Conservation (phyloP, 352 stramenopile genomes). For the Globisporangium paddicum region DNA sequence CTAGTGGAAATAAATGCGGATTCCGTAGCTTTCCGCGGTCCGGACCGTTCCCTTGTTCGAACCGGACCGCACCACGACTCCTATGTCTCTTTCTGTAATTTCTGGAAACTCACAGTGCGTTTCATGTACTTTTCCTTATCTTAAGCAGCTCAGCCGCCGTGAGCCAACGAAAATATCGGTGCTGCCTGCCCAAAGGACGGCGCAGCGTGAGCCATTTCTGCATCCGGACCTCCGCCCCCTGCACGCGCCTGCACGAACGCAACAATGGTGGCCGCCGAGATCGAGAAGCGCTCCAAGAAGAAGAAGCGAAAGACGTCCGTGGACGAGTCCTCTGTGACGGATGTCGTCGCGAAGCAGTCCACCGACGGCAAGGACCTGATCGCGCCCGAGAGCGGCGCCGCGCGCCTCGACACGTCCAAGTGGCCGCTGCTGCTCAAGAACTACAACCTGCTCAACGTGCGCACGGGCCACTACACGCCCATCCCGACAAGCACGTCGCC, state of each 20-base stretch:
- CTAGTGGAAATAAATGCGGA: too few relatives aligned
- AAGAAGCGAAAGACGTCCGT: slow-evolving; percentile 82
- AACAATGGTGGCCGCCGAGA: slow-evolving; percentile 55
- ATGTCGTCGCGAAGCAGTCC: not conserved
- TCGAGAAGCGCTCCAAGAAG: slow-evolving; percentile 89
- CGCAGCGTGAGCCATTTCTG: slow-evolving; percentile 8
- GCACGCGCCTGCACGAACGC: not conserved
- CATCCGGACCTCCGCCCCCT: slow-evolving; percentile 3
- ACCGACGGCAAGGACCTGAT: slow-evolving; percentile 65
- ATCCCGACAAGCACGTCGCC: slow-evolving; percentile 96
- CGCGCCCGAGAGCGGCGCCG: slow-evolving; percentile 69
- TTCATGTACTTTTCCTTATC: not conserved
- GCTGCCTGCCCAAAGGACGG: not conserved
- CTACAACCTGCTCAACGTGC: slow-evolving; percentile 98
- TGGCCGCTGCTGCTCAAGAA: slow-evolving; percentile 99
- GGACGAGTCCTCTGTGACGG: slow-evolving; percentile 16
- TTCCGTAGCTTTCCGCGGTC: not conserved
- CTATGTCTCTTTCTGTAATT: not conserved
- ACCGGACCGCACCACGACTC: not conserved
- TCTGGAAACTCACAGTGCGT: not conserved
- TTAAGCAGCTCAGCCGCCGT: not conserved
- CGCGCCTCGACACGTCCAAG: slow-evolving; percentile 95
- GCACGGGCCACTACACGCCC: slow-evolving; percentile 99
- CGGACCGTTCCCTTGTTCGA: not conserved
- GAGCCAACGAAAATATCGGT: slow-evolving; percentile 16